phyloP scores from a whole-genome alignment of 139 green algal species.

The Diplosphaera chodatii region DNA sequence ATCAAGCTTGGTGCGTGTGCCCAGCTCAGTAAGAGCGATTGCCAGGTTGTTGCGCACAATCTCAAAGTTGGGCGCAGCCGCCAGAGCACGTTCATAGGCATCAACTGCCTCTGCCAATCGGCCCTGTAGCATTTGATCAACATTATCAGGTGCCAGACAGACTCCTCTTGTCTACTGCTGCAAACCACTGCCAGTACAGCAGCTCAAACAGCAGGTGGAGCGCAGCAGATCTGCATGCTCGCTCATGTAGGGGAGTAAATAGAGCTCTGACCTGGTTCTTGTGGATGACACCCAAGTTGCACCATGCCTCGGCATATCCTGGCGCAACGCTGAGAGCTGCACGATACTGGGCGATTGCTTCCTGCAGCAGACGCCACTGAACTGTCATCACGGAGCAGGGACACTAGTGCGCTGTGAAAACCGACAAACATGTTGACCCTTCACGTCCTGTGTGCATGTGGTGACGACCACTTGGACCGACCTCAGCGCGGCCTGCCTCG shows the following conservation, averaged over 20 bases:
- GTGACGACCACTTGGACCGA: background rate
- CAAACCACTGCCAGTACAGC: too few relatives aligned
- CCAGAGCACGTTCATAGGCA: constrained; percentile 73
- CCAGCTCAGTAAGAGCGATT: constrained; percentile 77
- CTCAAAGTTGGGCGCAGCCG: constrained; percentile 39
- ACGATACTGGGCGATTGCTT: constrained; percentile 35
- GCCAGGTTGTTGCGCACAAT: constrained; percentile 71
- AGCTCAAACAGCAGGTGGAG: too few relatives aligned
- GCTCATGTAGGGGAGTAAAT: too few relatives aligned
- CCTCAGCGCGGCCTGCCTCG: constrained; percentile 11
- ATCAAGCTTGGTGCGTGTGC: constrained; percentile 51
- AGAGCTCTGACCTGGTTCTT: constrained; percentile 45
- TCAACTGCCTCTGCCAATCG: constrained; percentile 66
- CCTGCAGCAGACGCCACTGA: too few relatives aligned
- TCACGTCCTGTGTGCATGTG: background rate
- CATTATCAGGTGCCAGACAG: too few relatives aligned
- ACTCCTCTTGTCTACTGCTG: too few relatives aligned
- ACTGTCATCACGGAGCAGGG: too few relatives aligned
- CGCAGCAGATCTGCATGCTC: too few relatives aligned
- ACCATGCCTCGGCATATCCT: constrained; percentile 75
- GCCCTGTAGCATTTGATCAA: constrained; percentile 23
- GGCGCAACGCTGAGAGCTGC: constrained; percentile 44
- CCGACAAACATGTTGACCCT: constrained; percentile 19
- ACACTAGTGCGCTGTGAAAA: too few relatives aligned
- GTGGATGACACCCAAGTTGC: constrained; percentile 88